phyloP scores from a whole-genome alignment of 2,329 filamentous ascomycete genomes.

The Alternaria longipes region DNA sequence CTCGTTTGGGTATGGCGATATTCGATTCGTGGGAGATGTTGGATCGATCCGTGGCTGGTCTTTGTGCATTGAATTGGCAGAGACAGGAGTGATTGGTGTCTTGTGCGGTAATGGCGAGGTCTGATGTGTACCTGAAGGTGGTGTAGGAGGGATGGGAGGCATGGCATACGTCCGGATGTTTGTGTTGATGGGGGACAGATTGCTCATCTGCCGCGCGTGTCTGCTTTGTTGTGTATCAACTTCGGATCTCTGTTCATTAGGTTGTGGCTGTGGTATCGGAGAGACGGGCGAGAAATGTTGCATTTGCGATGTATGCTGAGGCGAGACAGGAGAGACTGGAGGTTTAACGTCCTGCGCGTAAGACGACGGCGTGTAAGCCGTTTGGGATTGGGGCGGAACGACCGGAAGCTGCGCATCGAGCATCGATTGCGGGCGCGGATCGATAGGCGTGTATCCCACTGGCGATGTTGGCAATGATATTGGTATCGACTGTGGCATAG shows the following conservation, averaged over 20 bases:
- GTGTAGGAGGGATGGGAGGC: conserved; percentile 41
- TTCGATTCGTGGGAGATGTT: conserved; percentile 19
- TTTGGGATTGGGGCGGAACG: conserved; percentile 34
- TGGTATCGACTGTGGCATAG: conserved; percentile 30
- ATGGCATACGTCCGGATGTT: conserved; percentile 30
- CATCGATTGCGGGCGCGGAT: conserved; percentile 39
- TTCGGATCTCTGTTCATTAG: conserved; percentile 24
- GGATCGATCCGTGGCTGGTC: conserved; percentile 9
- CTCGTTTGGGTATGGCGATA: conserved; percentile 29
- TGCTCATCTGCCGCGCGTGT: conserved; percentile 46
- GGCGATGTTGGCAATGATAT: conserved; percentile 36
- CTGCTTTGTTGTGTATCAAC: conserved; percentile 31
- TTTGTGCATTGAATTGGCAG: conserved; percentile 24
- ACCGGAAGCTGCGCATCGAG: conserved; percentile 33
- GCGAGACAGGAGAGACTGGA: conserved; percentile 38
- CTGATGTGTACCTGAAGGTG: conserved; percentile 30
- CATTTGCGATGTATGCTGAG: conserved; percentile 28
- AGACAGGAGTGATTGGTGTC: conserved; percentile 42
- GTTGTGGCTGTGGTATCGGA: conserved; percentile 29
- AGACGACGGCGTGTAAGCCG: conserved; percentile 30
- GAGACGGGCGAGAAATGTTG: conserved; percentile 38
- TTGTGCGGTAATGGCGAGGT: conserved; percentile 38
- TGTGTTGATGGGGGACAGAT: conserved; percentile 45
- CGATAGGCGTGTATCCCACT: conserved; percentile 34
- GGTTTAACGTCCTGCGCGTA: conserved; percentile 37